These are phyloP conservation scores for Coemansia sp. DNA, from an alignment of 192 early-diverging fungal genomes.

Conservation along the genomic window DNA sequence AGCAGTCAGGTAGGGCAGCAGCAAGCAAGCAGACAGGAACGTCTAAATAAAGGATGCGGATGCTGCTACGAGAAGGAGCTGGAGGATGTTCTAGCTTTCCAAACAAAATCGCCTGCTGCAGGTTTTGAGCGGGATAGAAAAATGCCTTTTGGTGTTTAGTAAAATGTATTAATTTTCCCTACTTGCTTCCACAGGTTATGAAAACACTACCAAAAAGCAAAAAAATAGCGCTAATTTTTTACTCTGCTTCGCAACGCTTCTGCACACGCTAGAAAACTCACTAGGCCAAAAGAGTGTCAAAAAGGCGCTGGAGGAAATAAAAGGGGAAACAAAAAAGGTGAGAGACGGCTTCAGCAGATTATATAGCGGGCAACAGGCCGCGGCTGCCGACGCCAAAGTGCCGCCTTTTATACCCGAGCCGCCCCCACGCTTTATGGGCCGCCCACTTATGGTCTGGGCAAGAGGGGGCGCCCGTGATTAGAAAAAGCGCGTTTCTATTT, in stretches of 20 bases:
- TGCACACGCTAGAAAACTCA: not conserved
- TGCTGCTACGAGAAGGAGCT: too few relatives aligned
- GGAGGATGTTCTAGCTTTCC: too few relatives aligned
- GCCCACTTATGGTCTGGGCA: conserved; percentile 6
- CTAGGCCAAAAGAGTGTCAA: not conserved
- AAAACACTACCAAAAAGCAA: too few relatives aligned
- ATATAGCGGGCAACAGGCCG: not conserved
- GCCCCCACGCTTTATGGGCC: conserved; percentile 3
- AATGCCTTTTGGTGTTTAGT: not conserved
- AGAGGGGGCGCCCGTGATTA: not conserved
- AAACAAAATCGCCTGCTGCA: not conserved
- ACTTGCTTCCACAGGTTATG: too few relatives aligned
- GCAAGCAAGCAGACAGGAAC: too few relatives aligned
- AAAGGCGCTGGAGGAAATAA: not conserved
- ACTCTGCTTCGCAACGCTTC: too few relatives aligned
- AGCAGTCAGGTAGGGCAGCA: too few relatives aligned
- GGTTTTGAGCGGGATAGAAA: not conserved
- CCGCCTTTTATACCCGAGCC: conserved; percentile 4
- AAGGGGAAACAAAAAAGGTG: conserved; percentile 1
- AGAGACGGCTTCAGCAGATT: conserved; percentile 2
- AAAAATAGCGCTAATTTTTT: too few relatives aligned
- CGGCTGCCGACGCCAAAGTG: not conserved
- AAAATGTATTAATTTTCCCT: too few relatives aligned
- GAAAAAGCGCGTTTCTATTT: not conserved
- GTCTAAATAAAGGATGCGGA: too few relatives aligned